Conservation (phyloP, 257 asterid species). For the Buddleja alternifolia region DNA sequence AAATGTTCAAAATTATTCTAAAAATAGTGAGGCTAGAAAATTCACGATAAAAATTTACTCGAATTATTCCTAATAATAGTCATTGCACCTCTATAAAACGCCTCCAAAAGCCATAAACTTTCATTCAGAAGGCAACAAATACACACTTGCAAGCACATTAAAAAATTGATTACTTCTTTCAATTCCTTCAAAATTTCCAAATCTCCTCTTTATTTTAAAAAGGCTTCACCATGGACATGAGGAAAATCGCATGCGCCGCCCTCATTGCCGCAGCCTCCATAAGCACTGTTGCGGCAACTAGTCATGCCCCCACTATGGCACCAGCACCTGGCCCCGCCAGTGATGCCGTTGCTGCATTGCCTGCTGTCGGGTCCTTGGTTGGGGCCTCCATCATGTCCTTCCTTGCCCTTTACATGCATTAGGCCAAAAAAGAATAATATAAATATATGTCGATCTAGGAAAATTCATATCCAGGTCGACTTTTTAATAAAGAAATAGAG, state of each 20-base stretch:
- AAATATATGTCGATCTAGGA: background rate
- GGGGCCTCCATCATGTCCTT: constrained; percentile 48
- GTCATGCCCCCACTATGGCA: constrained; percentile 1
- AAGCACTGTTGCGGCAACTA: constrained; percentile 28
- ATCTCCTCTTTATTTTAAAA: background rate
- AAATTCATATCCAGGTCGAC: background rate
- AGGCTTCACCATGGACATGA: constrained; percentile 40
- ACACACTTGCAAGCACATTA: background rate
- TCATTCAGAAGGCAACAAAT: constrained; percentile 19
- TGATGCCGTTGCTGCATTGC: constrained; percentile 40
- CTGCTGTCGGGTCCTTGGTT: constrained; percentile 41
- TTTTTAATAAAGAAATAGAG: too few relatives aligned
- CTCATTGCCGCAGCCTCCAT: constrained; percentile 41
- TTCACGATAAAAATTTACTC: background rate
- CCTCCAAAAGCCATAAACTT: background rate
- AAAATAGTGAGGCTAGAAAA: background rate
- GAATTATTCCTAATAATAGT: constrained; percentile 17
- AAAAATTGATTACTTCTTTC: background rate
- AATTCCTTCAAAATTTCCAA: background rate
- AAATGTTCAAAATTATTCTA: background rate
- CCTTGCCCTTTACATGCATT: constrained; percentile 46
- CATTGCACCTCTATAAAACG: constrained; percentile 13
- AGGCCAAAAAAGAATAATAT: background rate
- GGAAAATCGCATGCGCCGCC: constrained; percentile 38
- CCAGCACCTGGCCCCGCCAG: constrained; percentile 38